Evolutionary conservation across 2,329 filamentous ascomycete genomes (phyloP), one percentile per base, ranked within the genome.

Genomic region (Trichoderma semiorbis): DNA sequence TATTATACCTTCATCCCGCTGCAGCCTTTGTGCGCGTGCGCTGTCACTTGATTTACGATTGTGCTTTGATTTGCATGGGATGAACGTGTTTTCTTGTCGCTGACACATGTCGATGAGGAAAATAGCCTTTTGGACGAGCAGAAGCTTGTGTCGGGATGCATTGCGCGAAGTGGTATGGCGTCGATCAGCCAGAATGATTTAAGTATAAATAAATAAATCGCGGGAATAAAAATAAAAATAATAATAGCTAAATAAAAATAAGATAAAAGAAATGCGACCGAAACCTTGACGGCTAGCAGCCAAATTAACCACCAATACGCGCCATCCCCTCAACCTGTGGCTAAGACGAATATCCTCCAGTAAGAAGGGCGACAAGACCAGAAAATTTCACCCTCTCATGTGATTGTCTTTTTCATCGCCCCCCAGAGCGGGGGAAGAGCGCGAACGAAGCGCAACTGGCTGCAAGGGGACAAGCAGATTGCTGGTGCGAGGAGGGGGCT

Each of bases 361-460:
- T 69, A 47, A 60, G 53, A 61, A 61, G 43, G 8, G 34, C 34
- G 34, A n/a, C 10, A 10, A 30, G 50, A 26, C 21, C 18, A 18
- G 16, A 62, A 70, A 70, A 70, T 39, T 32, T 70, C 68, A 34
- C 30, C 68, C 68, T 70, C 68, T 70, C 68, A 70, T 70, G 68
- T 70, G 68, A 70, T 70, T 63, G 18, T 14, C 32, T 34, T 50
- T 43, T 47, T 64, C 57, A 26, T 69, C 66, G 26, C 66, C 55
- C 39, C 57, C 57, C 26, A 36, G 16, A 63, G 68, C 34, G 58
- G 68, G 58, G 67, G 58, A 63, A 53, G 3, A 53, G 10, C 18
- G n/a, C 26, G 5, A 47, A 47, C 24, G 26, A 28, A 63, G 34
- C 24, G 39, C 12, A 55, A 39, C n/a, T 21, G 16, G 61, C 61